phyloP scores from a whole-genome alignment of 306 rosid genomes.

The Vicia sativa region DNA sequence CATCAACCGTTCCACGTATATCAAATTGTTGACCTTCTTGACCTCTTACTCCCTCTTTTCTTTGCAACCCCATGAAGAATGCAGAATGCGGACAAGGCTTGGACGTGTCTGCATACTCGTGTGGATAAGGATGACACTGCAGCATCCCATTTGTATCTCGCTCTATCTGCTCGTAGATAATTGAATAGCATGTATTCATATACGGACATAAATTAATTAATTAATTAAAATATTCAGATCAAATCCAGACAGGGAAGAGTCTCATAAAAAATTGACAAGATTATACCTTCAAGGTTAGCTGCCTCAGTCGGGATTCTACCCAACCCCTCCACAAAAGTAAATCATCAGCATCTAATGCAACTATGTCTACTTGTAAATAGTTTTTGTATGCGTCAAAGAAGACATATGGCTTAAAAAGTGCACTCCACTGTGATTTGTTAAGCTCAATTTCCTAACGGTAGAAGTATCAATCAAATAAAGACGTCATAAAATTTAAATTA shows the following conservation, averaged over 20 bases:
- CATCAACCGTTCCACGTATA: constrained; percentile 96
- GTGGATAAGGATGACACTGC: constrained; percentile 97
- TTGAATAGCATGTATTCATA: constrained; percentile 25
- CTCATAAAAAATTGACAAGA: constrained; percentile 26
- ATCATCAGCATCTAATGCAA: constrained; percentile 79
- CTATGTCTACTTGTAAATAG: constrained; percentile 90
- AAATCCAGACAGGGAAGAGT: constrained; percentile 26
- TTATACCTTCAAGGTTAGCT: constrained; percentile 72
- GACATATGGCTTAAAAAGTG: constrained; percentile 77
- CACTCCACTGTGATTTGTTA: constrained; percentile 81
- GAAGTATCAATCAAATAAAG: constrained; percentile 34
- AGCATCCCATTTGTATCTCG: constrained; percentile 90
- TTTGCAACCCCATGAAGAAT: constrained; percentile 97
- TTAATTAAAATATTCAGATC: constrained; percentile 19
- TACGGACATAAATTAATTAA: background rate
- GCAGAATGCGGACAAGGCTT: constrained; percentile 87
- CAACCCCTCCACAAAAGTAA: constrained; percentile 64
- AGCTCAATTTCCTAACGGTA: constrained; percentile 82
- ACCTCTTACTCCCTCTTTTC: constrained; percentile 95
- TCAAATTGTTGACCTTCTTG: constrained; percentile 97
- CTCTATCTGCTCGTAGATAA: constrained; percentile 73
- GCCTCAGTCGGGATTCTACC: constrained; percentile 67
- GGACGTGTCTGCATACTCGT: constrained; percentile 71
- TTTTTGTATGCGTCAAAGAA: constrained; percentile 94
- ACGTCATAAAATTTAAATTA: constrained; percentile 5